Evolutionary conservation across 2,329 filamentous ascomycete species (phyloP), one percentile per base, ranked within the genome.

Genomic region (Fusarium pilosicola): DNA sequence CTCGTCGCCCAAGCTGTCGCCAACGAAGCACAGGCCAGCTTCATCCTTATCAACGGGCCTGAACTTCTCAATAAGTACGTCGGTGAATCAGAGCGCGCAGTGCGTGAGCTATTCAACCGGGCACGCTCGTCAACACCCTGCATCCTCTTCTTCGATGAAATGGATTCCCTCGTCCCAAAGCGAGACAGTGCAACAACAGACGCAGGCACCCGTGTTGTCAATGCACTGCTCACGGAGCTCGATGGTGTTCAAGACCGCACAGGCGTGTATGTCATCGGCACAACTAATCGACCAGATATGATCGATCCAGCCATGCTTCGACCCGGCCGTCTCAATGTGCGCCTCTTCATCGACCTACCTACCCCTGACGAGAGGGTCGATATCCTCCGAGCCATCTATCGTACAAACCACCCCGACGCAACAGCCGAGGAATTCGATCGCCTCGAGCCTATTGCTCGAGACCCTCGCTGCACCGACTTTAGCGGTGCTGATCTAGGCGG

Each of bases 1-100:
- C 88, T 99, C 4, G 90, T 99, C 4, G 96, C 96, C 24, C 98
- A 98, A 84, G 96, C 96, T 7, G 95, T 98, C 9, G 96, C 96
- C 62, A 97, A 97, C 81, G 95, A 97, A 81, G 95, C 93, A 13
- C 94, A 96, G 81, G 96, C 96, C 54, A 98, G 97, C 83, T 99
- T 99, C 85, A 99, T 99, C 83, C 95, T 94, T 59, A 94, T 99
- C 83, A 98, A 98, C 83, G 96, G 96, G 0, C 96, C 96, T 1
- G 96, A 99, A 81, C 87, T 99, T 15, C 88, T 99, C 51, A 98
- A 98, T 86, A 99, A 98, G 83, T 99, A 96, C 80, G 95, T 99
- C 15, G 96, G 96, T 75, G 96, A 99, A 83, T 97, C 94, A 12
- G 96, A 99, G 84, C 92, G 96, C 17, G 94, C 95, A 1, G 93